A percentile compares a stretch with the other conserved stretches of the same genome.
These are phyloP conservation scores for Phytophthora cryptogea DNA, from an alignment of 352 stramenopile species.

Conservation along the genomic window DNA sequence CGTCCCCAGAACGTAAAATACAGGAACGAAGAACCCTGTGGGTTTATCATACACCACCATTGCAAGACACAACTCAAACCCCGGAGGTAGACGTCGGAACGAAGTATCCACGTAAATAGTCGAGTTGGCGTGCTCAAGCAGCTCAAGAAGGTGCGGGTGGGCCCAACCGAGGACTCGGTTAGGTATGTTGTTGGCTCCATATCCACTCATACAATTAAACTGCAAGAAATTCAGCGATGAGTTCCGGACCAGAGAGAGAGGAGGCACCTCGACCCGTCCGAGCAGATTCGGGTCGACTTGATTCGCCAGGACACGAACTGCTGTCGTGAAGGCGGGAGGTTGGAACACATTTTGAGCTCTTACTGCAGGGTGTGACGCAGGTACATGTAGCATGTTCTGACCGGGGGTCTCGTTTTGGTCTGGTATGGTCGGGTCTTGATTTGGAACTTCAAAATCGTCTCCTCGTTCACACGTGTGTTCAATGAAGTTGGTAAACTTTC, in stretches of 20 bases:
- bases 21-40: slow-evolving; percentile 5
- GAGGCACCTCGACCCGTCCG: slow-evolving; percentile 4
- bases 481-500: slow-evolving; percentile 8
- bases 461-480: slow-evolving; percentile 8
- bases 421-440: not conserved
- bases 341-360: not conserved
- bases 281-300: not conserved
- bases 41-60: slow-evolving; percentile 3
- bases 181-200: slow-evolving; percentile 5
- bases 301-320: not conserved
- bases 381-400: not conserved
- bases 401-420: not conserved
- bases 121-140: slow-evolving; percentile 15
- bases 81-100: slow-evolving; percentile 12
- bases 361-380: not conserved
- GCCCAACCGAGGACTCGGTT: slow-evolving; percentile 20
- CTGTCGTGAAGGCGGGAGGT: not conserved
- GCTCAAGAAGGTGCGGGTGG: slow-evolving; percentile 12
- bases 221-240: slow-evolving; percentile 11
- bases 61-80: slow-evolving; percentile 16
- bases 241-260: slow-evolving; percentile 1
- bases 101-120: slow-evolving; percentile 28
- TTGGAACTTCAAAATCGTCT: not conserved
- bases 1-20: slow-evolving; percentile 10
- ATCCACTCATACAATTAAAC: slow-evolving; percentile 10